Evolutionary conservation across 2,329 filamentous ascomycete species (phyloP), one percentile per base, ranked within the genome.

Genomic region (Emergomyces africanus): DNA sequence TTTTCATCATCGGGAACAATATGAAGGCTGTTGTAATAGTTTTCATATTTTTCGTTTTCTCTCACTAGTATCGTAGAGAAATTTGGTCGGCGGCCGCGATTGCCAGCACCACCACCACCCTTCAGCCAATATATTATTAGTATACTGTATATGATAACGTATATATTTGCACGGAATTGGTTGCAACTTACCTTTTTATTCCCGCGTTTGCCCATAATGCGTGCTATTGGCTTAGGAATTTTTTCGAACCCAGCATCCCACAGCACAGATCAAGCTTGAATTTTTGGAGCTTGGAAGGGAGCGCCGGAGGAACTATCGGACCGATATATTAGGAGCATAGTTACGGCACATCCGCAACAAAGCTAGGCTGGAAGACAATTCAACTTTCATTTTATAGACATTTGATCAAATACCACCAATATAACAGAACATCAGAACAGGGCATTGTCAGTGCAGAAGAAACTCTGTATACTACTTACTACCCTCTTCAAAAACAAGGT

Each of bases 21-120:
- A 5, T 88, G 80, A 35, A 91, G 79, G 62, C 81, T 78, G 70
- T 95, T 86, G 79, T 99, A 99, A 77, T 88, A 97, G 64, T 80
- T 79, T 76, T 97, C 87, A 64, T 95, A 87, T 67, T 86, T 86
- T 70, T 88, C 86, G 74, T 99, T 96, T 67, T 85, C 77, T 77
- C 91, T 94, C 66, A 79, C 75, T 58, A 95, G 79, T 44, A 86
- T 81, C 20, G 81, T 76, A 70, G 83, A 85, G 63, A 76, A 75
- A 62, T 69, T 68, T 55, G 71, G 68, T 58, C 69, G 68, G 62
- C 71, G 68, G 58, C 66, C 73, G 57, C 77, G 75, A 62, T 77
- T 76, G 65, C 76, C 74, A 61, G 77, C 73, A 65, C 73, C 69
- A 64, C 75, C 73, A 58, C 74, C 74, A 64, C 76, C 74, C 64